These are phyloP conservation scores for Ustilago sp. DNA, from an alignment of 1,284 basidiomycete species.

Conservation along the genomic window DNA sequence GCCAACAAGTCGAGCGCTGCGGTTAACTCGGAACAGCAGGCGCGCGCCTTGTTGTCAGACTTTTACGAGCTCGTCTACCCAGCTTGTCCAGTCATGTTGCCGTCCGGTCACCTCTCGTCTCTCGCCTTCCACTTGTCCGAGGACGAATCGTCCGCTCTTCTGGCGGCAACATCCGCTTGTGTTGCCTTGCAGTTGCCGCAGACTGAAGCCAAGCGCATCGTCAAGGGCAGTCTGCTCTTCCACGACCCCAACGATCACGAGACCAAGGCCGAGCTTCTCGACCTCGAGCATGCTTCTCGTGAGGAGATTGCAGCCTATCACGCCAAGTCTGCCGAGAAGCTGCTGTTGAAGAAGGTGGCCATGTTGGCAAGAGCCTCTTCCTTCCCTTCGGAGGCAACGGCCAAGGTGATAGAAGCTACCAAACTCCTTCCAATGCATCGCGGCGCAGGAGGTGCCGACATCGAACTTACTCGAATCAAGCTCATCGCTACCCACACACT, in stretches of 20 bases:
- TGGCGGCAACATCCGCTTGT: conserved; percentile 55
- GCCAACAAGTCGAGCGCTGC: conserved; percentile 47
- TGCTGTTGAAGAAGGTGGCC: conserved; percentile 49
- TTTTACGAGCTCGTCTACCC: conserved; percentile 64
- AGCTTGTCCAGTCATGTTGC: conserved; percentile 56
- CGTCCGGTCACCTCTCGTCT: conserved; percentile 59
- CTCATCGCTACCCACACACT: conserved; percentile 58
- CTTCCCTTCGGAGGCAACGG: conserved; percentile 28
- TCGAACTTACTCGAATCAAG: conserved; percentile 59
- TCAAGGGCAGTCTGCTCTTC: conserved; percentile 50
- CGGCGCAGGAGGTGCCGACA: conserved; percentile 34
- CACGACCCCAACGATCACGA: conserved; percentile 45
- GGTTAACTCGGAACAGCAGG: conserved; percentile 55
- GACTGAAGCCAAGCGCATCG: conserved; percentile 52
- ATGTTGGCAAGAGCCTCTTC: conserved; percentile 38
- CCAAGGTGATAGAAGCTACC: conserved; percentile 32
- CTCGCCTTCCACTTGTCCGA: conserved; percentile 62
- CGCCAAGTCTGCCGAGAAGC: conserved; percentile 56
- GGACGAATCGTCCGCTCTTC: conserved; percentile 58
- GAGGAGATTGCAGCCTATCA: conserved; percentile 59
- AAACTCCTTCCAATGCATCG: conserved; percentile 28
- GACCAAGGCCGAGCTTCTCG: conserved; percentile 45
- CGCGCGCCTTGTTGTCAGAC: conserved; percentile 47
- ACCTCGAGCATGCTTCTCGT: conserved; percentile 46
- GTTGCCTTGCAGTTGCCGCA: conserved; percentile 56